Evolutionary conservation across 148 eudicot species (phyloP).

Genomic region (Cornus suecica): DNA sequence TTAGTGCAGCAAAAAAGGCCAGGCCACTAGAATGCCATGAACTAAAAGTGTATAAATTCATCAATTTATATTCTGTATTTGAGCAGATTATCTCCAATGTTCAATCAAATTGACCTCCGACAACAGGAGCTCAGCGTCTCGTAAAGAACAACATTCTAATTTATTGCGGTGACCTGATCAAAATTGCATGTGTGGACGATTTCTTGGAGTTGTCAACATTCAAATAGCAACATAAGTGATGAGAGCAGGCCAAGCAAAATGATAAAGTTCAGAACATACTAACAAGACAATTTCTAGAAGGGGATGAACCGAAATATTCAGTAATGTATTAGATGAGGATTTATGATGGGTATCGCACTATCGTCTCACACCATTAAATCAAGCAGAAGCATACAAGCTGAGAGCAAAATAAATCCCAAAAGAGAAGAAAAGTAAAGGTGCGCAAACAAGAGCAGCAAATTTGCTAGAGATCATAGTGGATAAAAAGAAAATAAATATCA

Average conservation of each 20-base stretch:
- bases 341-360: slow-evolving; percentile 35
- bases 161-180: too few relatives aligned
- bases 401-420: slow-evolving; percentile 24
- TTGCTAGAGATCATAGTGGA: slow-evolving; percentile 1
- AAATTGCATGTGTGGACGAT: too few relatives aligned
- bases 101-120: background rate
- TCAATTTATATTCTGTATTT: background rate
- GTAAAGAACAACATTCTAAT: too few relatives aligned
- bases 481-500: slow-evolving; percentile 14
- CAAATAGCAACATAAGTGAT: too few relatives aligned
- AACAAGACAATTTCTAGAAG: slow-evolving; percentile 14
- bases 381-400: slow-evolving; percentile 47
- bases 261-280: slow-evolving; percentile 16
- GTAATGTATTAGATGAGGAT: slow-evolving; percentile 38
- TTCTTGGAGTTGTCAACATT: too few relatives aligned
- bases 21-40: too few relatives aligned
- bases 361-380: slow-evolving; percentile 43
- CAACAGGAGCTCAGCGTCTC: background rate
- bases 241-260: background rate
- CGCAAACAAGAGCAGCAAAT: slow-evolving; percentile 16
- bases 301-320: slow-evolving; percentile 21
- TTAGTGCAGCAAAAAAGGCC: too few relatives aligned
- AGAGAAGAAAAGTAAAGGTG: slow-evolving; percentile 11
- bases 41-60: background rate
- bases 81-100: background rate